Base-by-base conservation (phyloP, 2,329 filamentous ascomycete genomes). In the Trichoderma sp. region DNA sequence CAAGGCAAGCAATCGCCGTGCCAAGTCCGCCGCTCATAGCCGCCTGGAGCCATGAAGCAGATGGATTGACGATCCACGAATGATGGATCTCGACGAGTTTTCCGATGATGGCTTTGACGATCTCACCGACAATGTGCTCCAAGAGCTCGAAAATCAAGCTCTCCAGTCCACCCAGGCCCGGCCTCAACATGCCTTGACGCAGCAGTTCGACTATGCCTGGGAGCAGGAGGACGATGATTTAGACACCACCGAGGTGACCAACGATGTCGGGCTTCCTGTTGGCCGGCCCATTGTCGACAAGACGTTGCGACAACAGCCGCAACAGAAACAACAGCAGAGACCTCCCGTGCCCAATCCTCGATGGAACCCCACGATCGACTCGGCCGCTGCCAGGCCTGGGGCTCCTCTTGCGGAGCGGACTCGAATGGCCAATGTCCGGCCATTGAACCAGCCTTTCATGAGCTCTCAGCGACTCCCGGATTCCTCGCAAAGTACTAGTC, bases 61-160 rank as follows among this genome's bases (percentile, higher is more conserved):
- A 28, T 39, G 53, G 15, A 43, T 71, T 53, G 34, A 63, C 53
- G 70, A 61, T 66, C 73, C 76, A 73, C 74, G 70, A 74, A 74
- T 67, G 71, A 83, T 83, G 81, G 80, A 82, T 71, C 71, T 82
- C 81, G 88, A 90, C 81, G 86, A 88, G 73, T 91, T 89, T 77
- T 88, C 85, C 72, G 90, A 91, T 78, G 89, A 90, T 77, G 88
- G 85, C 73, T 84, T 92, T 75, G 88, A 92, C 78, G 84, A 86
- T 53, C 81, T 92, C 55, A 87, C 89, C 74, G 84, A 86, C 73
- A 85, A 86, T 73, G 83, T 84, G 61, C 81, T 92, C 4, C 84
- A 88, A 75, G 88, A 91, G 77, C 86, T 92, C 73, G 90, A 92
- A 77, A 86, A 87, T 76, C 86, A 87, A 76, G 90, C 90, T 50